Evolutionary conservation across 2,329 filamentous ascomycete species (phyloP).

Genomic region (Diaporthe batatas): DNA sequence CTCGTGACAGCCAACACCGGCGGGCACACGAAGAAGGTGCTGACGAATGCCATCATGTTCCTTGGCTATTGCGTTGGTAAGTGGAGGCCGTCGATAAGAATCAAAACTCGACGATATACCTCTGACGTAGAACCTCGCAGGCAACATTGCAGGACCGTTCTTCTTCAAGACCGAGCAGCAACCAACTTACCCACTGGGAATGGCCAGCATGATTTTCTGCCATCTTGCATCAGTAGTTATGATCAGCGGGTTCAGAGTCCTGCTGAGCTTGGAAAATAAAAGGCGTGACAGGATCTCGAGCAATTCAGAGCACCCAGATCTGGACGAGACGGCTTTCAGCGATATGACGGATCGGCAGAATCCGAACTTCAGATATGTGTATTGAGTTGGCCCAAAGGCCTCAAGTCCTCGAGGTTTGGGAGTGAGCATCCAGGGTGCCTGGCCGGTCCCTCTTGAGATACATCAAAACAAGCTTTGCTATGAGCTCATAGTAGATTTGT

Average conservation of each 20-base stretch:
- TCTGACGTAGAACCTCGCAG: conserved; percentile 68
- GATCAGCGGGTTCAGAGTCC: conserved; percentile 63
- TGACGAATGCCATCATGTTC: conserved; percentile 39
- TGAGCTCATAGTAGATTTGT: not conserved
- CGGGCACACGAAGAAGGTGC: conserved; percentile 46
- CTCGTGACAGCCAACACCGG: conserved; percentile 47
- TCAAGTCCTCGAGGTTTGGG: not conserved
- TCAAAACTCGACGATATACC: not conserved
- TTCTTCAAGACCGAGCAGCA: conserved; percentile 69
- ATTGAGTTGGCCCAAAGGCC: conserved; percentile 45
- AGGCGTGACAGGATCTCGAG: conserved; percentile 58
- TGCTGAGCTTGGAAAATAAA: conserved; percentile 65
- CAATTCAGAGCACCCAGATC: conserved; percentile 39
- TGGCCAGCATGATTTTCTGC: conserved; percentile 72
- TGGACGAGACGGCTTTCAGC: conserved; percentile 56
- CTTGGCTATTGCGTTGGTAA: conserved; percentile 43
- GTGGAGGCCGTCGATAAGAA: conserved; percentile 40
- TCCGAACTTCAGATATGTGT: conserved; percentile 57
- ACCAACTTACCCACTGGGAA: conserved; percentile 72
- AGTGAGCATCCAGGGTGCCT: not conserved
- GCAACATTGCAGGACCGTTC: conserved; percentile 73
- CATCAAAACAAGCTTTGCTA: not conserved
- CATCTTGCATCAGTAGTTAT: conserved; percentile 64
- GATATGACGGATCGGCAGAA: conserved; percentile 60
- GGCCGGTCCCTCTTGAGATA: not conserved